phyloP scores from a whole-genome alignment of 2,329 filamentous ascomycete species.

The Xylaria sp. region DNA sequence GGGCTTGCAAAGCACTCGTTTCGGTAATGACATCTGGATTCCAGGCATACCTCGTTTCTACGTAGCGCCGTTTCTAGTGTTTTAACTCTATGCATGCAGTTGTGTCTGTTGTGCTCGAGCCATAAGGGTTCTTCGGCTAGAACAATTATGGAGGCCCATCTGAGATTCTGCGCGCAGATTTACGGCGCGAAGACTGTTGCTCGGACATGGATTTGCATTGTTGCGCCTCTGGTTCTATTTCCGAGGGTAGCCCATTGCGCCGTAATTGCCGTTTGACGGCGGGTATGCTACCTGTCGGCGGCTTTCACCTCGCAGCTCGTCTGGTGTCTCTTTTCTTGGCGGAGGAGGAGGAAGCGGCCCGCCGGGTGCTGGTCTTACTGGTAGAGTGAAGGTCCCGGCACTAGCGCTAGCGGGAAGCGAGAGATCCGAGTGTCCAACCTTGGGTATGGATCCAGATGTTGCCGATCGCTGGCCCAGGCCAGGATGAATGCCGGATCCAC shows the following conservation, averaged over 20 bases:
- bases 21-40: constrained; percentile 30
- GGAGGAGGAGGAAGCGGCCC: constrained; percentile 71
- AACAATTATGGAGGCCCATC: constrained; percentile 14
- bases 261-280: constrained; percentile 55
- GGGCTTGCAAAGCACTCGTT: constrained; percentile 26
- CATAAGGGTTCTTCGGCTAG: constrained; percentile 12
- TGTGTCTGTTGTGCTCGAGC: constrained; percentile 18
- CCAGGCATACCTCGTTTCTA: constrained; percentile 23
- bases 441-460: constrained; percentile 65
- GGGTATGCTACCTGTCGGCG: constrained; percentile 65
- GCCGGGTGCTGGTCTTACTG: constrained; percentile 71
- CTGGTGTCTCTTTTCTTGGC: constrained; percentile 65
- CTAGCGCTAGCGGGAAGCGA: constrained; percentile 56
- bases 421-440: constrained; percentile 53
- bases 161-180: constrained; percentile 15
- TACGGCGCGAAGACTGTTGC: constrained; percentile 20
- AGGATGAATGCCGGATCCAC: constrained; percentile 60
- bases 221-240: constrained; percentile 40
- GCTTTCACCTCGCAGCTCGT: constrained; percentile 63
- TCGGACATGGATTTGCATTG: constrained; percentile 19
- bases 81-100: constrained; percentile 30
- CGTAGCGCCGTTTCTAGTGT: constrained; percentile 22
- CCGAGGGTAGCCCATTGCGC: constrained; percentile 50
- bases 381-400: constrained; percentile 68
- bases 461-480: constrained; percentile 64